These are phyloP conservation scores for Diaporthe longicolla DNA, from an alignment of 2,329 filamentous ascomycete species.

Conservation along the genomic window DNA sequence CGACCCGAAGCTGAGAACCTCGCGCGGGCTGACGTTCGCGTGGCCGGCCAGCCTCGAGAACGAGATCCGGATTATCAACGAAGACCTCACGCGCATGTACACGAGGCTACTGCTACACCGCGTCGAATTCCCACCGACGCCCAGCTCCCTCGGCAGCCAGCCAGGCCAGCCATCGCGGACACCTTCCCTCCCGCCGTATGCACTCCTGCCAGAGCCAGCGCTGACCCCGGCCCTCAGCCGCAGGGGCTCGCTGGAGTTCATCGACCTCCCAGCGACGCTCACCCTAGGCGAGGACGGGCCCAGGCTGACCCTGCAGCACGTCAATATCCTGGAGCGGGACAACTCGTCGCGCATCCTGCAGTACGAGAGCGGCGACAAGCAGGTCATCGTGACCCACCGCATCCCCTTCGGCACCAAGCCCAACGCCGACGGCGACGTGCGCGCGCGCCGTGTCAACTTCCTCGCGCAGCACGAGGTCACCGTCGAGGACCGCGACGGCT, in stretches of 20 bases:
- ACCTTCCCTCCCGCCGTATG: conserved; percentile 4
- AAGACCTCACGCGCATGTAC: conserved; percentile 33
- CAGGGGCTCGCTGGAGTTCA: conserved; percentile 26
- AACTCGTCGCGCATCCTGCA: conserved; percentile 33
- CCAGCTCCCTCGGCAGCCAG: conserved; percentile 21
- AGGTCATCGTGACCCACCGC: conserved; percentile 31
- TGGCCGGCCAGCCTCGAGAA: conserved; percentile 36
- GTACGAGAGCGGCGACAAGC: conserved; percentile 29
- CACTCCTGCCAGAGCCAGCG: conserved; percentile 22
- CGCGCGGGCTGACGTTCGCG: conserved; percentile 21
- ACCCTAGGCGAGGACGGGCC: conserved; percentile 6
- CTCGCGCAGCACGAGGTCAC: conserved; percentile 32
- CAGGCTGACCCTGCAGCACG: conserved; percentile 8
- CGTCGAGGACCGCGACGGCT: conserved; percentile 25
- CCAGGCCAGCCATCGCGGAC: not conserved
- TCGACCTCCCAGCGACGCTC: conserved; percentile 22
- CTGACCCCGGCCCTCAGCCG: conserved; percentile 17
- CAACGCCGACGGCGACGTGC: conserved; percentile 25
- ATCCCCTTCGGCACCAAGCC: conserved; percentile 36
- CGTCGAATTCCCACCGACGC: conserved; percentile 21
- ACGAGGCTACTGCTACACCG: conserved; percentile 11
- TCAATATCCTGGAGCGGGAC: conserved; percentile 28
- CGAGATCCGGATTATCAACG: conserved; percentile 26
- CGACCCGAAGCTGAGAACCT: conserved; percentile 17
- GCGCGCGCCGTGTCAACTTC: conserved; percentile 22